These are phyloP conservation scores for Hamamelis virginiana DNA, from an alignment of 164 flowering plant genomes.

Conservation along the genomic window DNA sequence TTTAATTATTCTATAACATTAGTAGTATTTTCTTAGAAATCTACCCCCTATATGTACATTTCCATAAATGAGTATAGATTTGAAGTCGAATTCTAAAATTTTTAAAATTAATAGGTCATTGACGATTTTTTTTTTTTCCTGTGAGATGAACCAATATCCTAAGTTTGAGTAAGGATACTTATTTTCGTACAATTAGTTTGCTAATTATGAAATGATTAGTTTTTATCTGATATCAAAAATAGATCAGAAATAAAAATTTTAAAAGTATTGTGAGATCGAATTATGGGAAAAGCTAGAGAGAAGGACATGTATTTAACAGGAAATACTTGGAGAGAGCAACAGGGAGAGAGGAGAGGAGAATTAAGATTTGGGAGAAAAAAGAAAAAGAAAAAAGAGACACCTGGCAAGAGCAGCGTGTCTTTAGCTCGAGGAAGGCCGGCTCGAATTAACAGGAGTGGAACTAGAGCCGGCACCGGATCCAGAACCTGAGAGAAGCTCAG, in stretches of 20 bases:
- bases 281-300: background rate
- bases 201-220: too few species aligned
- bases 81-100: too few species aligned
- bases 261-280: background rate
- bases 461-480: conserved; percentile 17
- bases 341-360: background rate
- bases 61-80: too few species aligned
- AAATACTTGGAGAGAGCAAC: background rate
- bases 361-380: background rate
- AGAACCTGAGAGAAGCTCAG: conserved; percentile 43
- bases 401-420: conserved; percentile 1
- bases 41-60: too few species aligned
- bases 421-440: conserved; percentile 6
- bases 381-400: background rate
- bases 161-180: too few species aligned
- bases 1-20: too few species aligned
- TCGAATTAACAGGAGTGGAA: conserved; percentile 8
- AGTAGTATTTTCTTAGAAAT: too few species aligned
- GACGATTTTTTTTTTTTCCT: too few species aligned
- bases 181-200: too few species aligned
- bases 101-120: too few species aligned
- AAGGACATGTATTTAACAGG: conserved; percentile 26
- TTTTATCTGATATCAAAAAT: too few species aligned
- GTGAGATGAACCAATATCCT: too few species aligned
- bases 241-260: background rate